Evolutionary conservation across 805 yeast genomes (phyloP), one percentile per base, ranked within the genome.

Genomic region (Wickerhamomyces hampshirensis): DNA sequence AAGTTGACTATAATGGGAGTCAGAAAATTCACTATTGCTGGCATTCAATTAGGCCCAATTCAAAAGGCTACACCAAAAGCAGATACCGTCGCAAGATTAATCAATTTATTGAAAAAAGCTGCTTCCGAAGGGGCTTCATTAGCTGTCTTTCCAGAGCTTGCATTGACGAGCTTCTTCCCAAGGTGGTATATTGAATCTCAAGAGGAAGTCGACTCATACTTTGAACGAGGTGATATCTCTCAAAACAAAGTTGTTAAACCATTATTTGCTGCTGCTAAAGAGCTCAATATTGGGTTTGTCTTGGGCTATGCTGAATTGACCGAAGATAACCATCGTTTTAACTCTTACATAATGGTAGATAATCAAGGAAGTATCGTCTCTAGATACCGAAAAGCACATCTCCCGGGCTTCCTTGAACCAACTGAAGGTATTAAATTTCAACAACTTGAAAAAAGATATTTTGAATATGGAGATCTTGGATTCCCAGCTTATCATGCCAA

Each of bases 261-360:
- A 16, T 47, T 63, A 28, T 59, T 63, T 33, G 60, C 55, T 24
- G 48, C 49, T 13, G 65, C 66, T 15, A 52, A 45, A 33, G 48
- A 48, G 21, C 34, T 42, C 36, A 42, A 43, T 18, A 53, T 58
- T 30, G 66, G 65, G 0, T 58, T 63, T 33, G 52, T 53, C 8
- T 48, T 63, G 14, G 67, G 68, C 0, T 63, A 60, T 33, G 68
- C 66, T 23, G 68, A 63, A 47, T 40, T 61, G 21, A 59, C 67
- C 11, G 65, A 61, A 11, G 59, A 56, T 21, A 63, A 62, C 5
- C 55, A 61, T 7, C 65, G 49, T 32, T 63, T 48, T 51, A 63
- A 63, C 45, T 58, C 62, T 5, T 57, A 55, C 29, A 47, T 59
- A 5, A 43, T 59, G 24, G 58, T 60, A 26, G 63, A 57, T 37